phyloP scores from a whole-genome alignment of 805 yeast species.

The Pichia cabralensis region DNA sequence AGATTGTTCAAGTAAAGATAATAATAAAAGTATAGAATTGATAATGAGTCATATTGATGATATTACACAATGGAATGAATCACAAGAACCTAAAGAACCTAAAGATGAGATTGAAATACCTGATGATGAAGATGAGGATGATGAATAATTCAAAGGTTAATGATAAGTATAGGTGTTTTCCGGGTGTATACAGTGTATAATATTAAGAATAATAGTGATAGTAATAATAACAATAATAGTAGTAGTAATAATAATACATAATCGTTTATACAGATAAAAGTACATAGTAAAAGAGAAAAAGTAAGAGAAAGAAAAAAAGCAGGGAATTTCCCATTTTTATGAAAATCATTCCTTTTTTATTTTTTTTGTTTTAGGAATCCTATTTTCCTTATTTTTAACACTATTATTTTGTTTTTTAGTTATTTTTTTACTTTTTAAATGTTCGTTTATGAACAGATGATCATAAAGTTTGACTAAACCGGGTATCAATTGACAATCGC shows the following conservation, averaged over 20 bases:
- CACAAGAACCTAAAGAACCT: constrained; percentile 96
- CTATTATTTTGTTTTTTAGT: constrained; percentile 2
- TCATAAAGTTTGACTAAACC: constrained; percentile 20
- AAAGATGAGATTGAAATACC: constrained; percentile 63
- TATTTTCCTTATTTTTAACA: neutral
- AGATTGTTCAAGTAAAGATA: constrained; percentile 52
- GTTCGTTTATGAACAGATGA: constrained; percentile 2
- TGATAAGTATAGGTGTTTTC: constrained; percentile 1
- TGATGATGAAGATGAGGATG: constrained; percentile 33
- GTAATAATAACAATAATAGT: too few species aligned
- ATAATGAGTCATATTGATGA: constrained; percentile 91
- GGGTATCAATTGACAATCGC: constrained; percentile 55
- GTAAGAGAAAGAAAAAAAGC: too few species aligned
- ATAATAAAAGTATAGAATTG: constrained; percentile 63
- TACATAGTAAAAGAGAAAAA: too few species aligned
- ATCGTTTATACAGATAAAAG: too few species aligned
- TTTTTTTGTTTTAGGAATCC: too few species aligned
- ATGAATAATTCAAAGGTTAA: neutral
- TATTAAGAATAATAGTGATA: too few species aligned
- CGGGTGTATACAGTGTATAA: neutral
- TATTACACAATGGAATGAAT: constrained; percentile 94
- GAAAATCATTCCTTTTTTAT: too few species aligned
- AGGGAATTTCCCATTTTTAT: too few species aligned
- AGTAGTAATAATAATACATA: too few species aligned
- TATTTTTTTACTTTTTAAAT: constrained; percentile 12